These are phyloP conservation scores for Rhizopogon sp. DNA, from an alignment of 768 basidiomycete genomes.

Conservation along the genomic window DNA sequence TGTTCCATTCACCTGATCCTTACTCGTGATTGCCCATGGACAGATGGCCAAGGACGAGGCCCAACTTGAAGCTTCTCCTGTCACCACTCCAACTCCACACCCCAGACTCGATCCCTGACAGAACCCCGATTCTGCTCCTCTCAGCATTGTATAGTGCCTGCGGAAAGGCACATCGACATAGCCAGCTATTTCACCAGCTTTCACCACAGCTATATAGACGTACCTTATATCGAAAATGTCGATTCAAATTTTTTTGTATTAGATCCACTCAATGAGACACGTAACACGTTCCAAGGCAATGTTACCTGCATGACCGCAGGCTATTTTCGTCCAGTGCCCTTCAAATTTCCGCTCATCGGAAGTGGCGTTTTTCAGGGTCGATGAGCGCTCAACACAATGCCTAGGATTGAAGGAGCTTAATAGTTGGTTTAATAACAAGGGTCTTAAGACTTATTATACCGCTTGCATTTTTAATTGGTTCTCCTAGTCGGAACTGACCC, in stretches of 20 bases:
- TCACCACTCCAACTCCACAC: neutral
- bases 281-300: neutral
- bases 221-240: neutral
- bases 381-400: neutral
- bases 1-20: neutral
- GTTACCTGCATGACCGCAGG: neutral
- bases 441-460: neutral
- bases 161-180: neutral
- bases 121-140: neutral
- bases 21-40: neutral
- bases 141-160: neutral
- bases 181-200: neutral
- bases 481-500: neutral
- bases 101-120: conserved; percentile 1
- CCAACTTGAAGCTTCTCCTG: neutral
- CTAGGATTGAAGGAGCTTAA: neutral
- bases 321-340: neutral
- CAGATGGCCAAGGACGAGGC: neutral
- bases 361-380: neutral
- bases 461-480: neutral
- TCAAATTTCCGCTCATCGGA: neutral
- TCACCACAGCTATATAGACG: neutral
- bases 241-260: neutral
- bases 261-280: neutral
- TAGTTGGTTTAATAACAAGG: neutral